Conservation (phyloP, 768 basidiomycete genomes). For the Rubroboletus pulcherrimus region DNA sequence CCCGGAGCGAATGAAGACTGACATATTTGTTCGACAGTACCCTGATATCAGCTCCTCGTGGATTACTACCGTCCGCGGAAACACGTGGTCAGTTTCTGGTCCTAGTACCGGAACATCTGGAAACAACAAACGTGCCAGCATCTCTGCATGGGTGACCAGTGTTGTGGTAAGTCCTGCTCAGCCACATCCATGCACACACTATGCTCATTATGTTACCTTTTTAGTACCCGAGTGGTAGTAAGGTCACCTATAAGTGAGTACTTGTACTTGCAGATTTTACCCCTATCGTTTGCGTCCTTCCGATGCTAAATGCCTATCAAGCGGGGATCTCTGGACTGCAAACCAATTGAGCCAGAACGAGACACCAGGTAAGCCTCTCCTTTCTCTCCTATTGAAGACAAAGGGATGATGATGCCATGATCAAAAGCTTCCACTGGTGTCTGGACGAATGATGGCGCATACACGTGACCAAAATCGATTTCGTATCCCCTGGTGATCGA, state of each 20-base stretch:
- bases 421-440: constrained; percentile 43
- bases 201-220: neutral
- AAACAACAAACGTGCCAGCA: constrained; percentile 32
- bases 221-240: constrained; percentile 41
- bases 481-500: neutral
- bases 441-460: constrained; percentile 58
- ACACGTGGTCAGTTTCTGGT: constrained; percentile 34
- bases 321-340: constrained; percentile 46
- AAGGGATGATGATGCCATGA: neutral
- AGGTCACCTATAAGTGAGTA: constrained; percentile 41
- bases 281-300: neutral
- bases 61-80: constrained; percentile 37
- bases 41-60: constrained; percentile 37
- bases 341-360: constrained; percentile 45
- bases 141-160: constrained; percentile 23
- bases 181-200: neutral
- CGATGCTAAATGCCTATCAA: constrained; percentile 12
- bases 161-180: constrained; percentile 31
- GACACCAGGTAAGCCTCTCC: constrained; percentile 21
- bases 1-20: neutral
- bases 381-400: neutral
- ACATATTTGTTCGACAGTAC: constrained; percentile 24
- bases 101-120: neutral
- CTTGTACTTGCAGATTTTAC: neutral
- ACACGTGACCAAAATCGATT: constrained; percentile 21